phyloP scores from a whole-genome alignment of 805 yeast species.

The Wickerhamiella siamensis region DNA sequence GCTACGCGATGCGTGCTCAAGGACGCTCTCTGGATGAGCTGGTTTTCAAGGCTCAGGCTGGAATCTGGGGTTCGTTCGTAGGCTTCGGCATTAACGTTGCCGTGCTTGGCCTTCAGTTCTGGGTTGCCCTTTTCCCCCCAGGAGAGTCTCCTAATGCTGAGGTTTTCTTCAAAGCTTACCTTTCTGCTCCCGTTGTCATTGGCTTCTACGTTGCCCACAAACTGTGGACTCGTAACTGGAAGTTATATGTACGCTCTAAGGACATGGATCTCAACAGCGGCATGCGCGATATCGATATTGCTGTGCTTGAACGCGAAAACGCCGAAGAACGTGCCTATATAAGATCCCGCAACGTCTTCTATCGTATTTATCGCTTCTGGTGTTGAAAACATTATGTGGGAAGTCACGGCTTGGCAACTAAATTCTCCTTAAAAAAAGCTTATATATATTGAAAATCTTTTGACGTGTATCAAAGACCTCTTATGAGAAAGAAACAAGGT shows the following conservation, averaged over 20 bases:
- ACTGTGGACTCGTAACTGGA: constrained; percentile 28
- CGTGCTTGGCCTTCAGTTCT: constrained; percentile 50
- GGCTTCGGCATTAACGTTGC: constrained; percentile 38
- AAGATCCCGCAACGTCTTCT: neutral
- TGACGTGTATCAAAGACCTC: too few relatives aligned
- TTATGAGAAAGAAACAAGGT: too few relatives aligned
- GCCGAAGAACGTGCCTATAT: neutral
- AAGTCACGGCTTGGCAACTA: too few relatives aligned
- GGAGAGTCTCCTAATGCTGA: constrained; percentile 27
- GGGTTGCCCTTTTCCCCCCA: constrained; percentile 47
- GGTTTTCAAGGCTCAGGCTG: constrained; percentile 42
- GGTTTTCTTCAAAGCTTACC: constrained; percentile 39
- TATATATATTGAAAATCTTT: too few relatives aligned
- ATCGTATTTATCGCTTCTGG: constrained; percentile 1
- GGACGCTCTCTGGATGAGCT: constrained; percentile 53
- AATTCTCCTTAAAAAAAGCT: too few relatives aligned
- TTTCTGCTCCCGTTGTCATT: constrained; percentile 33
- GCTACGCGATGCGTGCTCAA: constrained; percentile 44
- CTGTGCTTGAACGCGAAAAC: neutral
- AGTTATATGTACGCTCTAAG: constrained; percentile 29
- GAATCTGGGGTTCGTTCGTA: constrained; percentile 43
- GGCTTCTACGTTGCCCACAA: constrained; percentile 40
- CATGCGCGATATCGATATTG: constrained; percentile 32
- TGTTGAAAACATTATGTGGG: too few relatives aligned
- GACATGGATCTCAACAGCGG: constrained; percentile 53